Percentiles rank a stretch among this genome's conserved stretches.
These are phyloP conservation scores for Boletus rubropictus DNA, from an alignment of 768 basidiomycete genomes.

Conservation along the genomic window DNA sequence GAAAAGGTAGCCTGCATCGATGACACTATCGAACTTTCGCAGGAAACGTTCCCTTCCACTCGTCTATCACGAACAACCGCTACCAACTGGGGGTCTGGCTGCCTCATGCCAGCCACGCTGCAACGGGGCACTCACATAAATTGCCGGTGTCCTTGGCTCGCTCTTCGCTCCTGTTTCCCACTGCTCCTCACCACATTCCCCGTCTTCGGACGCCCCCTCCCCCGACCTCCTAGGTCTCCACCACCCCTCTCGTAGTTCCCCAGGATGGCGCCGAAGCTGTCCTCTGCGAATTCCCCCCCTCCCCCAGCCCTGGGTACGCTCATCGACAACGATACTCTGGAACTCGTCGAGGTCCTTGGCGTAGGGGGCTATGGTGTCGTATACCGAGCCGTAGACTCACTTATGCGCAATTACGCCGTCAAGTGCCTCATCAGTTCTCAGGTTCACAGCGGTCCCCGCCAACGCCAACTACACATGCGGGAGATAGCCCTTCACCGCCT, in stretches of 20 bases:
- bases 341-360: slow-evolving; percentile 83
- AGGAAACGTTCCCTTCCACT: slow-evolving; percentile 24
- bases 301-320: slow-evolving; percentile 59
- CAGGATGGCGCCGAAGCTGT: slow-evolving; percentile 31
- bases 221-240: slow-evolving; percentile 24
- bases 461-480: slow-evolving; percentile 74
- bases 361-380: slow-evolving; percentile 95
- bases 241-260: slow-evolving; percentile 13
- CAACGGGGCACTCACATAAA: slow-evolving; percentile 32
- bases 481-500: slow-evolving; percentile 82
- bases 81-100: slow-evolving; percentile 25
- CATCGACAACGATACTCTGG: slow-evolving; percentile 77
- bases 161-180: slow-evolving; percentile 26
- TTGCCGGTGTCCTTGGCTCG: slow-evolving; percentile 19
- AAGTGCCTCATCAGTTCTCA: slow-evolving; percentile 75
- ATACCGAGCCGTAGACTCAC: slow-evolving; percentile 72
- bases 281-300: slow-evolving; percentile 39
- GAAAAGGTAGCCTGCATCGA: slow-evolving; percentile 22
- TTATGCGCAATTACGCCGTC: slow-evolving; percentile 69
- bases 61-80: slow-evolving; percentile 32
- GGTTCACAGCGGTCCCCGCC: slow-evolving; percentile 41
- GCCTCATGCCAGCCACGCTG: slow-evolving; percentile 35
- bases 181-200: slow-evolving; percentile 16
- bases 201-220: slow-evolving; percentile 19
- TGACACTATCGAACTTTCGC: slow-evolving; percentile 27